Conservation (phyloP, 2,329 filamentous ascomycete species). For the Aspergillus hortae region DNA sequence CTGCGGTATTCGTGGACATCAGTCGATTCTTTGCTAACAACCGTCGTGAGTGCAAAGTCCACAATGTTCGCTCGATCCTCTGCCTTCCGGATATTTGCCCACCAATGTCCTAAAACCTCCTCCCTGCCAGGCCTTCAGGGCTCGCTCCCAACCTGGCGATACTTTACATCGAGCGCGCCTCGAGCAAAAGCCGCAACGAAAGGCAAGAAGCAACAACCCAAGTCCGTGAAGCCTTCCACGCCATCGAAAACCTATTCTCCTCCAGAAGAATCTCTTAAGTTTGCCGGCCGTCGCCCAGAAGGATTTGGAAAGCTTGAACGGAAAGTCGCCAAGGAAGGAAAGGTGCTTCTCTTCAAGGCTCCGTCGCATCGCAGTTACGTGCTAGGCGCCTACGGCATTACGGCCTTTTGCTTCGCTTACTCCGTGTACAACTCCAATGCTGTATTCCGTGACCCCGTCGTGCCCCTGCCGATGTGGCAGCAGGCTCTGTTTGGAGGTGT, state of each 20-base stretch:
- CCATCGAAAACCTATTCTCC: conserved; percentile 8
- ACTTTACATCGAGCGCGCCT: conserved; percentile 27
- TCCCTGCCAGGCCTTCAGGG: conserved; percentile 13
- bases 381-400: conserved; percentile 56
- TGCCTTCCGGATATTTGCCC: conserved; percentile 24
- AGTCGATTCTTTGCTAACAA: conserved; percentile 11
- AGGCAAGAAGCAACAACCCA: conserved; percentile 9
- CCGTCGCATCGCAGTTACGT: conserved; percentile 63
- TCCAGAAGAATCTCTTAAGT: conserved; percentile 20
- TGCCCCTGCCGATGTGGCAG: conserved; percentile 55
- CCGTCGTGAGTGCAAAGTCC: conserved; percentile 1
- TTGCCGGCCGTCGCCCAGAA: conserved; percentile 30
- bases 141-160: conserved; percentile 21
- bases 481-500: conserved; percentile 56
- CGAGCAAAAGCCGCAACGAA: conserved; percentile 20
- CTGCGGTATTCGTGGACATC: too few relatives aligned
- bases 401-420: conserved; percentile 52
- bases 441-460: conserved; percentile 49
- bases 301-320: conserved; percentile 48
- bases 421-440: conserved; percentile 51
- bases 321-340: conserved; percentile 53
- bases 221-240: conserved; percentile 10
- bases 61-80: conserved; percentile 31
- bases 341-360: conserved; percentile 61
- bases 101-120: conserved; percentile 20